Base-by-base conservation (phyloP, 768 basidiomycete genomes). In the Termitomyces sp. region DNA sequence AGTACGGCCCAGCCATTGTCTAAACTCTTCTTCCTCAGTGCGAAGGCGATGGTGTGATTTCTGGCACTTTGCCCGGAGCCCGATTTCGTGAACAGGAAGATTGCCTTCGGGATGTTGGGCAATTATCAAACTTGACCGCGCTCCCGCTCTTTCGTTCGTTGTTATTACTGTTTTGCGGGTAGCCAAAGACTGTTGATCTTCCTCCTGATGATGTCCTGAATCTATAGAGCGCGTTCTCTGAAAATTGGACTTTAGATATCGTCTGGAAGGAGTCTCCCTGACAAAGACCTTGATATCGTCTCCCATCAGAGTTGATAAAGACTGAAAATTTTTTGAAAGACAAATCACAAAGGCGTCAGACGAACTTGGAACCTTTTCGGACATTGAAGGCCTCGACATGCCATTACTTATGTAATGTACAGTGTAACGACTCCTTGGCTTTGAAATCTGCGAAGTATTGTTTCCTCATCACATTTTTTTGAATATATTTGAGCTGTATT, bases 1-100 rank as follows among this genome's bases (percentile, higher is more conserved):
- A 13, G 41, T 43, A 26, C 37, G 27, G 12, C 46, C 3, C 26
- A 57, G 5, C 56, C 56, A 57, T 36, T 26, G 50, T 22, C 56
- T 51, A 9, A 52, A 57, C 9, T 46, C 56, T 53, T 52, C 36
- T 44, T 57, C 56, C 18, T 52, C 50, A 8, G 7, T 46, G 27
- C 32, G 56, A 32, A 57, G 50, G 32, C 20, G 31, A 8, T 44
- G 18, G 13, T 39, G 36, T 1, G 56, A 52, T 34, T 26, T 7
- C 27, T 46, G 43, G 27, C 50, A 57, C 5, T 41, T n/a, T 13
- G 12, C 13, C 12, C 7, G n/a, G 16, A 39, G 10, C 10, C 5
- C 24, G 9, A 37, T 16, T 20, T 36, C 34, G 6, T 14, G 37
- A 52, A 20, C 37, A 41, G 32, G 22, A 16, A 22, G 22, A 49